Evolutionary conservation across 768 basidiomycete species (phyloP).

Genomic region (Hygrocybe coccinea): DNA sequence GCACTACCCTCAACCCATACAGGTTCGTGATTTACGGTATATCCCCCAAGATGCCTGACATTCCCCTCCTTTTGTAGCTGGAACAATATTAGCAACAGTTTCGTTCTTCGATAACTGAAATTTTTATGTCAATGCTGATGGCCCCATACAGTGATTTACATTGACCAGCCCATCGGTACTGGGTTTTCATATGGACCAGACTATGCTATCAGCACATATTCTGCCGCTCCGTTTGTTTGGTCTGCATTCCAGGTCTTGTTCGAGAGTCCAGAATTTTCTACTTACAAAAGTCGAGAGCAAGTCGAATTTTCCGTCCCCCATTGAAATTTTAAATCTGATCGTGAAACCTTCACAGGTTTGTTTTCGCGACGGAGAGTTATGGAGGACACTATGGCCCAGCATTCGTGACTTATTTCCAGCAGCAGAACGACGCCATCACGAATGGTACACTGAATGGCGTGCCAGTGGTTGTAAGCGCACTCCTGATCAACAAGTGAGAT

Average conservation of each 20-base stretch:
- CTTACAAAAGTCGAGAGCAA: constrained; percentile 51
- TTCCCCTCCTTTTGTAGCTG: constrained; percentile 37
- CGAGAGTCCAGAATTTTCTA: constrained; percentile 48
- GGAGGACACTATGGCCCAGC: constrained; percentile 65
- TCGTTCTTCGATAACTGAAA: constrained; percentile 14
- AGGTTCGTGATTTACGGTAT: constrained; percentile 34
- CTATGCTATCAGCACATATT: constrained; percentile 51
- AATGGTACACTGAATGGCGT: constrained; percentile 44
- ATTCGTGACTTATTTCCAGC: constrained; percentile 60
- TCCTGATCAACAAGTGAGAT: constrained; percentile 60
- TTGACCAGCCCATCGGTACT: constrained; percentile 64
- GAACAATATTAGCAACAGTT: constrained; percentile 66
- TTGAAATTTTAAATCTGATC: neutral
- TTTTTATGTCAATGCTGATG: neutral
- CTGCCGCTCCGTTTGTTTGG: constrained; percentile 59
- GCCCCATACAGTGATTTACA: constrained; percentile 53
- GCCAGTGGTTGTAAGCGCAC: constrained; percentile 48
- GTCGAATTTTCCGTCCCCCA: constrained; percentile 13
- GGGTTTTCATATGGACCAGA: constrained; percentile 59
- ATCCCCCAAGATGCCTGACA: neutral
- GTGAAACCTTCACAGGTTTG: constrained; percentile 38
- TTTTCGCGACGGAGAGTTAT: constrained; percentile 62
- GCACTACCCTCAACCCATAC: constrained; percentile 55
- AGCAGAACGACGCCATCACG: constrained; percentile 53
- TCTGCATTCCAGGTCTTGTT: constrained; percentile 59